These are phyloP conservation scores for Colletotrichum tropicicola DNA, from an alignment of 2,329 filamentous ascomycete species.

Conservation along the genomic window DNA sequence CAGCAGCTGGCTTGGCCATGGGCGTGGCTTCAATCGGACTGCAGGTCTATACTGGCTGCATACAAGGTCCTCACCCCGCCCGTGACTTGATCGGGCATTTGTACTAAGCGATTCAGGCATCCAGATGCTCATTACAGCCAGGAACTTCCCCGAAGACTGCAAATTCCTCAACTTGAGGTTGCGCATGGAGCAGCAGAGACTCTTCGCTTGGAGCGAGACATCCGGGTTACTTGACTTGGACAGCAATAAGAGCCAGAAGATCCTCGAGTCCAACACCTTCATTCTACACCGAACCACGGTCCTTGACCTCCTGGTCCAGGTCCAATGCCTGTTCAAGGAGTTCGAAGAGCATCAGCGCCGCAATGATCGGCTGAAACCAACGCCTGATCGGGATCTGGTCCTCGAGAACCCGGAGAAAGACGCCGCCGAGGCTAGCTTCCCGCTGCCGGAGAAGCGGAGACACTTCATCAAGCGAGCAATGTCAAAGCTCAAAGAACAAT, in stretches of 20 bases:
- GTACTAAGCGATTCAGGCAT: slow-evolving; percentile 44
- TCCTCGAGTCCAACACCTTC: slow-evolving; percentile 57
- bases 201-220: slow-evolving; percentile 59
- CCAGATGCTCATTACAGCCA: slow-evolving; percentile 57
- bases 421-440: slow-evolving; percentile 53
- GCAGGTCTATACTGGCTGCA: slow-evolving; percentile 56
- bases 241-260: slow-evolving; percentile 47
- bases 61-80: slow-evolving; percentile 43
- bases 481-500: slow-evolving; percentile 45
- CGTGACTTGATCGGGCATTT: background rate
- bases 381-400: slow-evolving; percentile 43
- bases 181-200: slow-evolving; percentile 59
- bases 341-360: slow-evolving; percentile 52
- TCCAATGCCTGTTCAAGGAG: slow-evolving; percentile 56
- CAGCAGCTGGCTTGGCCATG: slow-evolving; percentile 50
- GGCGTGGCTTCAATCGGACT: slow-evolving; percentile 55
- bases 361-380: slow-evolving; percentile 45
- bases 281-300: slow-evolving; percentile 57
- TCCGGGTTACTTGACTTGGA: slow-evolving; percentile 57
- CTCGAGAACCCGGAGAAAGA: slow-evolving; percentile 52
- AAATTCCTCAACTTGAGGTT: slow-evolving; percentile 57
- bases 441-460: slow-evolving; percentile 48
- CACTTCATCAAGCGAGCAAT: slow-evolving; percentile 56
- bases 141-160: slow-evolving; percentile 56
- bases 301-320: slow-evolving; percentile 57